Base-by-base conservation (phyloP, 305 asterid genomes). In the Nicotiana rustica region DNA sequence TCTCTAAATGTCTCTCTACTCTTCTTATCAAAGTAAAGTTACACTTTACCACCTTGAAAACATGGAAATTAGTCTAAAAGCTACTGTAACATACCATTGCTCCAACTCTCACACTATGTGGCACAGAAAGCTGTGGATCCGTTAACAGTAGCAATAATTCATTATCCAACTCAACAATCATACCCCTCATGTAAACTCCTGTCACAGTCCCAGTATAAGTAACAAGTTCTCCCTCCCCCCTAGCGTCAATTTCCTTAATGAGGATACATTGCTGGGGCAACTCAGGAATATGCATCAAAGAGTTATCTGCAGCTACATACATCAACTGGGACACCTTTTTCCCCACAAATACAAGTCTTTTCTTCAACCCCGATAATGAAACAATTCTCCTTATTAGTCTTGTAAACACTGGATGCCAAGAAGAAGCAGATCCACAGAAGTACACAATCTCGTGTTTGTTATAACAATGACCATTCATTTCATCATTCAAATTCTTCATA, bases 41-140 rank as follows among this genome's bases (percentile, higher is more conserved):
- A 69, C 12, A 47, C 36, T 60, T 57, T 52, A 77, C 61, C 75
- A 12, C 64, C 12, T 67, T 38, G 21, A 31, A 56, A 62, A 31
- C 44, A 49, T 31, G 31, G 41, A 15, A 3, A 5, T 13, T 19
- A 61, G 35, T 29, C 21, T 1, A 81, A 36, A 78, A 77, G 81
- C 62, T 80, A 36, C 81, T 79, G 61, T 29, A 60, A 84, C 98
- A 71, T 93, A 96, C 98, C 83, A 93, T 83, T 59, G 97, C 95
- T 81, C 98, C 99, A 76, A 91, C 89, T 92, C 99, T 93, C 82
- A 93, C 79, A 86, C 91, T 81, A 89, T 96, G 98, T 38, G 98
- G 98, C 84, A 92, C 87, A 81, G 82, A 82, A 57, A 93, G 89
- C 83, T 88, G 86, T 85, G 84, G 89, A 41, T 93, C 95, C 1